Base-by-base conservation (phyloP, 257 asterid genomes). In the Fraxinus excelsior region DNA sequence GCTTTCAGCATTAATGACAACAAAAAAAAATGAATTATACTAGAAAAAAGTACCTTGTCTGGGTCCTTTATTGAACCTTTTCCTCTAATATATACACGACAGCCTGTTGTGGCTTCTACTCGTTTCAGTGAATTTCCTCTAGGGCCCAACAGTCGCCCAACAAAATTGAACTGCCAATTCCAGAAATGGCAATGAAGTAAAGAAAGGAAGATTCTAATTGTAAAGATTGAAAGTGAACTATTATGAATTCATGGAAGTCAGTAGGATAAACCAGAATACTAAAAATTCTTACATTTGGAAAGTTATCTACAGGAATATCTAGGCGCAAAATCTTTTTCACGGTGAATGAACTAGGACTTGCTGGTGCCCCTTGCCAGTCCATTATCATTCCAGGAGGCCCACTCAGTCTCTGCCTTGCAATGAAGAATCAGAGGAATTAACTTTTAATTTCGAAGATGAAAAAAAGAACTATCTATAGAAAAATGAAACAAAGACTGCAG, bases 301-400 rank as follows among this genome's bases (percentile, higher is more conserved):
- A 96, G 85, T 79, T 91, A 80, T 93, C 98, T 71, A 96, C 96
- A 66, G 99, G 99, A 84, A 96, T 93, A 65, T 96, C 99, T 74
- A 96, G 84, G 79, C 97, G 98, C 94, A 96, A 80, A 69, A 96
- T 89, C 82, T 92, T 90, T 80, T 93, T 96, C 71, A 93, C 95
- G 2, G 99, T 94, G 81, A 83, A 90, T 42, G 99, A 85, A 83
- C 97, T 96, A 70, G 98, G 99, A 84, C 99, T 96, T 74, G 99
- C 97, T 10, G 99, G 99, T 46, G 99, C 97, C 70, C 98, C 98
- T 89, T 90, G 99, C 99, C 99, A 96, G 84, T 92, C 97, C 99
- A 96, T 96, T 21, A 93, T 82, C 99, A 93, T 96, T 78, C 98
- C 98, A 82, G 90, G 91, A 76, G 93, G 96, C 70, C 94, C 95